These are phyloP conservation scores for Persicaria tinctoria DNA, from an alignment of 148 eudicot species.

Conservation along the genomic window DNA sequence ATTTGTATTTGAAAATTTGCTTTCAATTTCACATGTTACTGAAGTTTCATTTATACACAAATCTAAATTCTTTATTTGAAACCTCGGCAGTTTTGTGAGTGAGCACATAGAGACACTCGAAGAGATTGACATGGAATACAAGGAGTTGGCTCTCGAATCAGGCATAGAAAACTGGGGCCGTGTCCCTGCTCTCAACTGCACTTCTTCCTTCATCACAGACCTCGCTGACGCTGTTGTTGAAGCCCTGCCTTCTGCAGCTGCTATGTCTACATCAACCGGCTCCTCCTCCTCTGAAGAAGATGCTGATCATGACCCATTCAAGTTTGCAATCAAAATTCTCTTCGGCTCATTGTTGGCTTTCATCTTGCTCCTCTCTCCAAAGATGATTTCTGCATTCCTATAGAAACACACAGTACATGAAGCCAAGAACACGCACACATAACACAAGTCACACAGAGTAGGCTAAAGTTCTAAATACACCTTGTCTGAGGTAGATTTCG, in stretches of 20 bases:
- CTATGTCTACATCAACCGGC: conserved; percentile 35
- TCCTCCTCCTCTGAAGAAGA: conserved; percentile 20
- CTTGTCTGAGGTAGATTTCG: not conserved
- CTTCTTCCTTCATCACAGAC: conserved; percentile 66
- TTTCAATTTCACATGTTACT: not conserved
- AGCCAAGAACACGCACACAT: not conserved
- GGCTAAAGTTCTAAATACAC: not conserved
- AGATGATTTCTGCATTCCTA: conserved; percentile 31
- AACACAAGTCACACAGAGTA: not conserved
- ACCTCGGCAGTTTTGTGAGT: conserved; percentile 68
- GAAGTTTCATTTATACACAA: not conserved
- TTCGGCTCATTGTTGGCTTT: conserved; percentile 85
- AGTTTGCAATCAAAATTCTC: conserved; percentile 44
- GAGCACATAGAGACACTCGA: conserved; percentile 98
- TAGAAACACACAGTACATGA: conserved; percentile 8
- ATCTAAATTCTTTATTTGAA: not conserved
- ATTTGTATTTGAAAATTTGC: not conserved
- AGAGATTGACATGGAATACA: conserved; percentile 99
- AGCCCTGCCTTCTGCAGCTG: conserved; percentile 73
- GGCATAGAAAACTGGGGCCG: conserved; percentile 96
- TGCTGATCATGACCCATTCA: conserved; percentile 38
- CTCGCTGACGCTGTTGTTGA: conserved; percentile 93
- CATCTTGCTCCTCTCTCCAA: conserved; percentile 68
- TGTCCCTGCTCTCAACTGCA: conserved; percentile 97
- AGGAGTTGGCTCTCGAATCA: conserved; percentile 77